Evolutionary conservation across 306 rosid genomes (phyloP), one percentile per base, ranked within the genome.

Genomic region (Prunus dulcis): DNA sequence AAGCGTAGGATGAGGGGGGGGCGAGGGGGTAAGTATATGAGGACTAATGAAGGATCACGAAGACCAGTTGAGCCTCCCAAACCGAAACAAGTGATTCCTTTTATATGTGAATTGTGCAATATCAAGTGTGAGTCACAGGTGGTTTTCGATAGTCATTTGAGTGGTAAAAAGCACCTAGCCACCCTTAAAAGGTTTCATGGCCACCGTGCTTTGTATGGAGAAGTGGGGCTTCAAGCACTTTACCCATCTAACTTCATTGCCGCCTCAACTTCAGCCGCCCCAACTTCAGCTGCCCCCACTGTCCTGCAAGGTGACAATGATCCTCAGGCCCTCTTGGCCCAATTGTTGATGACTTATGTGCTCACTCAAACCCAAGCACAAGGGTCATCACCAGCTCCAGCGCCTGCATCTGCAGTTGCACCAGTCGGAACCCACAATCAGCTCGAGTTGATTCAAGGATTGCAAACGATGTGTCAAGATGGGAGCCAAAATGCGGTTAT

Each of bases 111-210:
- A 72, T 49, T 92, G 89, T 92, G 97, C 88, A 85, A 87, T 82
- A 90, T 90, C 75, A 90, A 87, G 83, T 92, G 97, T 67, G 96
- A 92, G 64, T 87, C 93, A 6, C 88, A 87, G 77, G 81, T 81
- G 62, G 96, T 90, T 66, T 87, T 82, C 69, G 86, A 92, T 71
- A 90, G 89, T 80, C 97, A 92, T 80, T 19, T 92, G 86, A 73
- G 55, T 14, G 97, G 97, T 58, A 90, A 88, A 79, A 92, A 84
- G 79, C 93, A 92, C 83, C 70, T 71, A 23, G 64, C 87, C 0
- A 87, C 60, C 53, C 85, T 91, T 3, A 87, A 78, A 82, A 83
- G 90, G 27, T 91, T 82, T 69, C 81, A 84, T 55, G 88, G 90
- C 27, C 81, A 58, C 76, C 87, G 82, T 53, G 84, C 87, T 70